phyloP scores from a whole-genome alignment of 1,284 basidiomycete genomes.

The Tilletiaria anomala region DNA sequence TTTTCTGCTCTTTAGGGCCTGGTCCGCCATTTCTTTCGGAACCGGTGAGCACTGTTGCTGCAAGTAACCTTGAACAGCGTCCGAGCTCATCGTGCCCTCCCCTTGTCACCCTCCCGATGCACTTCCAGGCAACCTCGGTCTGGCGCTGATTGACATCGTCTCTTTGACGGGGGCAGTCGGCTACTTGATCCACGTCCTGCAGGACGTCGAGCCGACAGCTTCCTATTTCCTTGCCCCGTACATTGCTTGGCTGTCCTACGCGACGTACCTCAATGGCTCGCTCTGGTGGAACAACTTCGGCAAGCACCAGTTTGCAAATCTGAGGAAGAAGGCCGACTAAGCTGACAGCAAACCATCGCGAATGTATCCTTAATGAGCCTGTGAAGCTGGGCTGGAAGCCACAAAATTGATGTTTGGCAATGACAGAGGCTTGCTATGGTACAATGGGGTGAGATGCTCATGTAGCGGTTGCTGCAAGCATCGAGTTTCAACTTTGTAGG shows the following conservation, averaged over 20 bases:
- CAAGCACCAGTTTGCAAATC: constrained; percentile 22
- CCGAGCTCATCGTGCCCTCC: no score
- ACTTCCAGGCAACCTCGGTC: no score
- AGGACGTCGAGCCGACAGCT: constrained; percentile 32
- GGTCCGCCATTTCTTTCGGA: constrained; percentile 61
- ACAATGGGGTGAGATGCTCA: neutral
- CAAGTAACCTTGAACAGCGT: no score
- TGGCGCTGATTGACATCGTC: constrained; percentile 51
- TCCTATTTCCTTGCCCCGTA: constrained; percentile 17
- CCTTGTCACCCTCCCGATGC: no score
- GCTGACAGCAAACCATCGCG: neutral
- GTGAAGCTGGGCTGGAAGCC: neutral
- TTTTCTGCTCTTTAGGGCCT: constrained; percentile 34
- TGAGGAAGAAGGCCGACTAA: no score
- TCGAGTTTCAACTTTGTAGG: constrained; percentile 16
- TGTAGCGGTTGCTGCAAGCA: neutral
- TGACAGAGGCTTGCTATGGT: neutral
- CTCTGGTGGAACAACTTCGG: constrained; percentile 46
- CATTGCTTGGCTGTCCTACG: constrained; percentile 48
- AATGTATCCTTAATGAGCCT: neutral
- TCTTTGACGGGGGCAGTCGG: constrained; percentile 51
- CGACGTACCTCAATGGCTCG: constrained; percentile 57
- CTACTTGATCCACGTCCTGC: constrained; percentile 38
- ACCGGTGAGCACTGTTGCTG: constrained; percentile 33
- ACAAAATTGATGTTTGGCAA: neutral